Evolutionary conservation across 495 filamentous ascomycete species (phyloP), one percentile per base, ranked within the genome.

Genomic region (Immersiella caudata): DNA sequence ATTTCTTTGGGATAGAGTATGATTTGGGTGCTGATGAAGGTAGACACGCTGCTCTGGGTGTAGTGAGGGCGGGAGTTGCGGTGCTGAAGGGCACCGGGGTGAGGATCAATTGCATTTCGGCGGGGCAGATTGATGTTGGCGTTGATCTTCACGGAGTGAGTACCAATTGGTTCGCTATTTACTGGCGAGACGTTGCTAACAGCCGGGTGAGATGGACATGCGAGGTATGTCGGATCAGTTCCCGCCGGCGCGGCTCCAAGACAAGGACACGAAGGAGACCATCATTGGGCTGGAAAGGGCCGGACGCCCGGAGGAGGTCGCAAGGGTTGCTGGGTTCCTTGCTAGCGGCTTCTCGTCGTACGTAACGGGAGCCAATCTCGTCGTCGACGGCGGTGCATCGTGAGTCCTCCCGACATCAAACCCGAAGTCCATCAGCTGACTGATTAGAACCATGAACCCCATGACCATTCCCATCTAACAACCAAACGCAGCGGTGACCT

Each of bases 121-220:
- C 83, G 5, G 86, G 86, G 8, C 83, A 87, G 72, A 85, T 88
- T 61, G 85, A 88, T 74, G 79, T 84, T 33, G 86, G 86, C 0
- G 81, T 87, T 29, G 83, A 87, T 70, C 73, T 87, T 64, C 77
- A 81, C 57, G 81, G 75, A 4, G 40, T 46, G 16, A 12, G 40
- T 46, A 6, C 14, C 16, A 12, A 6, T 36, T 46, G 5, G 11
- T 6, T 14, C 40, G 5, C 40, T 46, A 2, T 12, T 18, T 46
- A 12, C 11, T 46, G 16, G 40, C 2, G 40, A 18, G 14, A 46
- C 11, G 14, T 18, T 2, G 40, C 11, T 12, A 46, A 18, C 16
- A 14, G n/a, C n/a, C 40, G 29, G 29, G 40, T 14, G n/a, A 71
- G 40, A 83, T 83, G 63, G 85, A 86, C 65, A 82, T 83, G 81